These are phyloP conservation scores for Westerdykella aurantiaca DNA, from an alignment of 2,329 filamentous ascomycete genomes.

Conservation along the genomic window DNA sequence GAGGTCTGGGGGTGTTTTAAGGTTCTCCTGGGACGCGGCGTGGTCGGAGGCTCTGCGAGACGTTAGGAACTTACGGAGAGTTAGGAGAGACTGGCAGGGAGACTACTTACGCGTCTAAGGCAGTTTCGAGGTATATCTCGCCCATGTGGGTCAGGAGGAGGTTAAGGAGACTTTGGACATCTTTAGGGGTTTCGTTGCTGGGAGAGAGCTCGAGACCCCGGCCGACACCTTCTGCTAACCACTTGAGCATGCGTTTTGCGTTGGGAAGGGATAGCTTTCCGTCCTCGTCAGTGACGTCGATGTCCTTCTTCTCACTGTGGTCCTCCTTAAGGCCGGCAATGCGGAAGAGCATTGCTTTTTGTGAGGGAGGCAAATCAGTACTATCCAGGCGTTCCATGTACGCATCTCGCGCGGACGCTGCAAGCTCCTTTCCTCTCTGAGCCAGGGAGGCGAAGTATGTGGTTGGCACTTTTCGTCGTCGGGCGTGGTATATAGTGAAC, in stretches of 20 bases:
- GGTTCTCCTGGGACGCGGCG: constrained; percentile 69
- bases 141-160: constrained; percentile 83
- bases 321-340: constrained; percentile 77
- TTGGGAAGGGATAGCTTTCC: constrained; percentile 75
- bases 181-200: constrained; percentile 83
- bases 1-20: constrained; percentile 81
- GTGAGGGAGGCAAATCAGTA: constrained; percentile 78
- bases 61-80: constrained; percentile 8
- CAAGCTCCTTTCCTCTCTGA: constrained; percentile 81
- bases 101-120: constrained; percentile 52
- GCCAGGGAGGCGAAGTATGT: constrained; percentile 90
- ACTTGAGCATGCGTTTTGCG: constrained; percentile 96
- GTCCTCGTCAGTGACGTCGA: constrained; percentile 86
- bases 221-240: constrained; percentile 92
- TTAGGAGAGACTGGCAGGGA: background rate
- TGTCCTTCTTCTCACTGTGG: constrained; percentile 72
- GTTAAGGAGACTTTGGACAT: constrained; percentile 78
- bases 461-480: constrained; percentile 79
- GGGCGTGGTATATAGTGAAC: constrained; percentile 89
- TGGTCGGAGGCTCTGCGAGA: constrained; percentile 51
- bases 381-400: constrained; percentile 87
- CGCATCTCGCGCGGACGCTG: constrained; percentile 81
- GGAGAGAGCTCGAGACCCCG: constrained; percentile 86
- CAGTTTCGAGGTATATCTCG: constrained; percentile 66
- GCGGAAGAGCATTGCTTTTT: constrained; percentile 83